phyloP scores from a whole-genome alignment of 139 green algal genomes.

The Chlorella sp. region DNA sequence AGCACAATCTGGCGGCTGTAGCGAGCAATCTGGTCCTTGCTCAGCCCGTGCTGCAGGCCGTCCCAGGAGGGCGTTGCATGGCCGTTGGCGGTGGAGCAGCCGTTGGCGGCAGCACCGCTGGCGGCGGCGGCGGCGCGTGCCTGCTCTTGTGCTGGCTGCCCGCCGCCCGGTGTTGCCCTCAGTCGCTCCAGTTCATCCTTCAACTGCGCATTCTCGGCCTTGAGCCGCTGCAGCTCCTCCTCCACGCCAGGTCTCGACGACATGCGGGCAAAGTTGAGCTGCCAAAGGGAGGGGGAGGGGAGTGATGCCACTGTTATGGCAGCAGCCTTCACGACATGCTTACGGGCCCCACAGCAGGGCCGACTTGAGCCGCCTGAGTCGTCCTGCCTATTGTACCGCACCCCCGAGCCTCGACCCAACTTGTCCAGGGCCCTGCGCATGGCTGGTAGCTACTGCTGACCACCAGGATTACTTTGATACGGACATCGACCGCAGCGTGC shows the following conservation, averaged over 20 bases:
- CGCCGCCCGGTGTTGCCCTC: background rate
- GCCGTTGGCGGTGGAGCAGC: background rate
- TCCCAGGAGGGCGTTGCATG: constrained; percentile 9
- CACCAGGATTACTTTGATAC: no score
- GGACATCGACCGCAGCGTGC: no score
- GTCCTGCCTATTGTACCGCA: no score
- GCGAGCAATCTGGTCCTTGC: constrained; percentile 71
- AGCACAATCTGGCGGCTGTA: constrained; percentile 92
- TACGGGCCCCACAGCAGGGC: no score
- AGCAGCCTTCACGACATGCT: no score
- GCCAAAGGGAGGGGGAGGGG: no score
- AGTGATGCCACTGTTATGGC: no score
- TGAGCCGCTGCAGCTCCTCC: constrained; percentile 30
- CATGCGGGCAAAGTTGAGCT: background rate
- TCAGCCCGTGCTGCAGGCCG: constrained; percentile 64
- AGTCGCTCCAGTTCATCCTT: background rate
- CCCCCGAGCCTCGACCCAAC: no score
- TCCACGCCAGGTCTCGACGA: background rate
- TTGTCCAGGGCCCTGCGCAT: no score
- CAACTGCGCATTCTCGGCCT: constrained; percentile 43
- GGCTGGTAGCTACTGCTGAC: no score
- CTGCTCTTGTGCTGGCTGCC: background rate
- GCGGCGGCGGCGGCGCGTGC: background rate
- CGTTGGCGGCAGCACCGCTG: background rate
- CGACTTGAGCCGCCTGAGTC: no score